Evolutionary conservation across 805 yeast genomes (phyloP).

Genomic region (Pichia phayaonensis): DNA sequence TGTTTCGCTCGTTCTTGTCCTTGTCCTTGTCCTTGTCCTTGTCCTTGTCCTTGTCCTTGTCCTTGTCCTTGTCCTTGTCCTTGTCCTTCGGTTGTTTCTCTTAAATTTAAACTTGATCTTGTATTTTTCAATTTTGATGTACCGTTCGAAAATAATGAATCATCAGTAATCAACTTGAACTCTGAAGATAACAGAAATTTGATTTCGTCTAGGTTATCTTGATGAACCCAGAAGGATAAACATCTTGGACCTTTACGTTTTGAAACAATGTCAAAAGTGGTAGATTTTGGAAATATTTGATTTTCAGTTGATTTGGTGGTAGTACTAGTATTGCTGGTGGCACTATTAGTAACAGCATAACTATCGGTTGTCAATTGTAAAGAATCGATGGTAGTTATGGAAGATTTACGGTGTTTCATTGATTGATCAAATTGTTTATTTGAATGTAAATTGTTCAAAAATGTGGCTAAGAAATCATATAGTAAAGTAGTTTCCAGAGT

Average conservation of each 20-base stretch:
- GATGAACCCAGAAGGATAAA: constrained; percentile 47
- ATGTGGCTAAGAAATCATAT: constrained; percentile 38
- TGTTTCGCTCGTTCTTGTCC: neutral
- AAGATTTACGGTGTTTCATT: constrained; percentile 6
- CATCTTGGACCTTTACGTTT: constrained; percentile 30
- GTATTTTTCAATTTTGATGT: constrained; percentile 14
- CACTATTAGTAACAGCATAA: neutral
- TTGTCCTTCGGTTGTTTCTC: neutral
- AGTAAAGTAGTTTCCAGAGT: constrained; percentile 53
- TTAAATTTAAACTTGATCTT: constrained; percentile 13
- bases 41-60: neutral
- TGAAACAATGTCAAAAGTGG: constrained; percentile 31
- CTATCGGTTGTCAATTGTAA: constrained; percentile 12
- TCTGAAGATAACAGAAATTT: constrained; percentile 39
- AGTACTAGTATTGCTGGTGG: neutral
- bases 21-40: neutral
- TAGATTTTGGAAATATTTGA: constrained; percentile 18
- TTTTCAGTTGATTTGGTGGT: neutral
- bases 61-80: neutral
- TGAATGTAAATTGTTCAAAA: neutral
- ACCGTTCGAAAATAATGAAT: constrained; percentile 22
- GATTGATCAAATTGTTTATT: neutral
- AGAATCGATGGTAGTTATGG: constrained; percentile 20
- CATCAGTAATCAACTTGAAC: constrained; percentile 31
- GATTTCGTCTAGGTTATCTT: constrained; percentile 50